Percentiles rank a stretch among this genome's conserved stretches.
These are phyloP conservation scores for Lipomyces spencermartinsiae DNA, from an alignment of 805 yeast species.

Conservation along the genomic window DNA sequence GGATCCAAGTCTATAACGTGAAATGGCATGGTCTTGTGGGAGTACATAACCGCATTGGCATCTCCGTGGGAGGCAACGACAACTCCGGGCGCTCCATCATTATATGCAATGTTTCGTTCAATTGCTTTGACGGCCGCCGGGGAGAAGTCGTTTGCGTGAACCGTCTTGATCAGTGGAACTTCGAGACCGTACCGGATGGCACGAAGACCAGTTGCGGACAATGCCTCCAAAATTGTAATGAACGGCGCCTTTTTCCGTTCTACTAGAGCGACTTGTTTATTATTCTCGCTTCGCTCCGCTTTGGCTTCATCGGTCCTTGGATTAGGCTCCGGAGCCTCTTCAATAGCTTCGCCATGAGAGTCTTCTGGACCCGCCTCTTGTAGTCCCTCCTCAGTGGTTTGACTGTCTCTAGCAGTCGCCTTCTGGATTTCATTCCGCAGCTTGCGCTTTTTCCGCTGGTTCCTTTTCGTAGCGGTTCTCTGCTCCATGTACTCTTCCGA, in stretches of 20 bases:
- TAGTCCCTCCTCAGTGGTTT: slow-evolving; percentile 22
- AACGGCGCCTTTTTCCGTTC: slow-evolving; percentile 48
- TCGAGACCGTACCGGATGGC: slow-evolving; percentile 94
- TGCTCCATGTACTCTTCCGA: slow-evolving; percentile 61
- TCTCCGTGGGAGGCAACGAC: slow-evolving; percentile 81
- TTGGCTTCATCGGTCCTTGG: slow-evolving; percentile 3
- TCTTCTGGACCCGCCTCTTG: slow-evolving; percentile 10
- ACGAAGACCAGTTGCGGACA: slow-evolving; percentile 93
- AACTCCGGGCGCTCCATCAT: slow-evolving; percentile 56
- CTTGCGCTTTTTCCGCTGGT: slow-evolving; percentile 32
- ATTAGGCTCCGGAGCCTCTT: slow-evolving; percentile 6
- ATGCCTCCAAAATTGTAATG: slow-evolving; percentile 81
- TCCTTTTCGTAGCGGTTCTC: slow-evolving; percentile 44
- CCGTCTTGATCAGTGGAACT: slow-evolving; percentile 71
- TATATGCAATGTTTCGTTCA: slow-evolving; percentile 70
- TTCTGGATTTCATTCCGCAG: slow-evolving; percentile 18
- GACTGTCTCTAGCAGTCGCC: slow-evolving; percentile 16
- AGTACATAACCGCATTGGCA: slow-evolving; percentile 84
- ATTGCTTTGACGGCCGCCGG: slow-evolving; percentile 86
- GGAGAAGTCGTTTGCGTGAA: slow-evolving; percentile 89
- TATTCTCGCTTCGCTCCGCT: slow-evolving; percentile 23
- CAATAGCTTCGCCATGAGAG: slow-evolving; percentile 13
- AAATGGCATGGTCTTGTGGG: slow-evolving; percentile 51
- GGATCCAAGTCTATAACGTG: slow-evolving; percentile 96
- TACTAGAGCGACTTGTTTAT: slow-evolving; percentile 15